Percentiles rank a stretch among this genome's conserved stretches.
These are phyloP conservation scores for Fusarium clavum DNA, from an alignment of 2,329 filamentous ascomycete genomes.

Conservation along the genomic window DNA sequence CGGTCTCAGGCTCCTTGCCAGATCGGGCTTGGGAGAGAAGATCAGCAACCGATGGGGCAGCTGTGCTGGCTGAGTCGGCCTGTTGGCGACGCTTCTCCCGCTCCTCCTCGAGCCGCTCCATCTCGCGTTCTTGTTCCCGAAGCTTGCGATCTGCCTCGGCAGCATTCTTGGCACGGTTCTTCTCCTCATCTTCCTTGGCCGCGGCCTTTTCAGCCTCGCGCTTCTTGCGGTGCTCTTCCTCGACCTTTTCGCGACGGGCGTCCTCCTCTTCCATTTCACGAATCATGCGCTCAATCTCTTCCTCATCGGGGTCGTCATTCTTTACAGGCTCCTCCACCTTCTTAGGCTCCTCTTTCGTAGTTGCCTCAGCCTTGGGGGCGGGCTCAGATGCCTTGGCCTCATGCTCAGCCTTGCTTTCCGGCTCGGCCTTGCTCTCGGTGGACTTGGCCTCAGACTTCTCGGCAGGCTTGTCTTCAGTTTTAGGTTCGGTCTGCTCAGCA, in stretches of 20 bases:
- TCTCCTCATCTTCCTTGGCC: conserved; percentile 64
- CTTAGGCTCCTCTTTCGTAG: conserved; percentile 42
- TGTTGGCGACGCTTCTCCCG: conserved; percentile 67
- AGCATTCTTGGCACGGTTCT: conserved; percentile 57
- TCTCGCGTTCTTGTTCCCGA: conserved; percentile 77
- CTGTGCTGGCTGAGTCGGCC: conserved; percentile 62
- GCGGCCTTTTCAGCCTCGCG: conserved; percentile 58
- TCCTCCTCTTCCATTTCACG: conserved; percentile 67
- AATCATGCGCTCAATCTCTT: conserved; percentile 70
- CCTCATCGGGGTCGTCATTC: conserved; percentile 59
- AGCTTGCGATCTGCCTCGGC: conserved; percentile 74
- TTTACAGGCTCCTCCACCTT: conserved; percentile 48
- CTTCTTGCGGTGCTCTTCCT: conserved; percentile 60
- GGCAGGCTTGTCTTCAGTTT: conserved; percentile 52
- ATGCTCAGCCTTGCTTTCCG: conserved; percentile 43
- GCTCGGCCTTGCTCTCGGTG: conserved; percentile 36
- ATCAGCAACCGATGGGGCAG: conserved; percentile 62
- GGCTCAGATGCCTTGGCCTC: conserved; percentile 48
- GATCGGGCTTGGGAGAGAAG: conserved; percentile 56
- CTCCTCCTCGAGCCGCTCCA: conserved; percentile 79
- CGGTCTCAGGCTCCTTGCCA: conserved; percentile 55
- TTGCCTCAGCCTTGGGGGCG: conserved; percentile 39
- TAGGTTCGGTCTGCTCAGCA: conserved; percentile 26
- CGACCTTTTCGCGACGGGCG: conserved; percentile 34
- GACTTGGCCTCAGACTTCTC: conserved; percentile 21